phyloP scores from a whole-genome alignment of 2,329 filamentous ascomycete species.

The Beauveria caledonica region DNA sequence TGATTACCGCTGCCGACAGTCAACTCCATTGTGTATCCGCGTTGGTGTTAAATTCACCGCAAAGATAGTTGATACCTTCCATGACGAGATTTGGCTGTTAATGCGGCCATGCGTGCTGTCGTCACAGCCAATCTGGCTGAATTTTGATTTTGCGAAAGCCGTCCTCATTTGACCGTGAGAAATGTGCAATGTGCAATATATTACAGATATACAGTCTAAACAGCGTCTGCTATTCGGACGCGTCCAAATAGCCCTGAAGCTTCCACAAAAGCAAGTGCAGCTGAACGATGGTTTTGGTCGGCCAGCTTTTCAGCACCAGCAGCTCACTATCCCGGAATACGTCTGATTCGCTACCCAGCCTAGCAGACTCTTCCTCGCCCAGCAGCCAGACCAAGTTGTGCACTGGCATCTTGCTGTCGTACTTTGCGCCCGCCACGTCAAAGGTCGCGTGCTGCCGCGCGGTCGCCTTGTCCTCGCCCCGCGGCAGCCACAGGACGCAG shows the following conservation, averaged over 20 bases:
- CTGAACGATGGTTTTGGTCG: slow-evolving; percentile 30
- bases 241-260: slow-evolving; percentile 44
- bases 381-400: slow-evolving; percentile 46
- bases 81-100: neutral
- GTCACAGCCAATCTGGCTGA: neutral
- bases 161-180: neutral
- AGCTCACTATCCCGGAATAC: slow-evolving; percentile 31
- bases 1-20: neutral
- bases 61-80: neutral
- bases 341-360: slow-evolving; percentile 27
- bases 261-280: slow-evolving; percentile 49
- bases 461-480: slow-evolving; percentile 12
- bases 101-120: neutral
- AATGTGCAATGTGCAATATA: slow-evolving; percentile 1
- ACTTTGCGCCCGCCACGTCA: slow-evolving; percentile 27
- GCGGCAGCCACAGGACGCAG: slow-evolving; percentile 36
- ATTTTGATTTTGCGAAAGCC: too few relatives aligned
- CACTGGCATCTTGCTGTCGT: slow-evolving; percentile 35
- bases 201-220: neutral
- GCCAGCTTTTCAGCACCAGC: slow-evolving; percentile 33
- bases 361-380: slow-evolving; percentile 35
- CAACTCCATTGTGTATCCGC: too few relatives aligned
- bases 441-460: slow-evolving; percentile 37
- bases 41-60: neutral
- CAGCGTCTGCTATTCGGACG: neutral